phyloP scores from a whole-genome alignment of 495 filamentous ascomycete genomes.

The Neurospora sp. region DNA sequence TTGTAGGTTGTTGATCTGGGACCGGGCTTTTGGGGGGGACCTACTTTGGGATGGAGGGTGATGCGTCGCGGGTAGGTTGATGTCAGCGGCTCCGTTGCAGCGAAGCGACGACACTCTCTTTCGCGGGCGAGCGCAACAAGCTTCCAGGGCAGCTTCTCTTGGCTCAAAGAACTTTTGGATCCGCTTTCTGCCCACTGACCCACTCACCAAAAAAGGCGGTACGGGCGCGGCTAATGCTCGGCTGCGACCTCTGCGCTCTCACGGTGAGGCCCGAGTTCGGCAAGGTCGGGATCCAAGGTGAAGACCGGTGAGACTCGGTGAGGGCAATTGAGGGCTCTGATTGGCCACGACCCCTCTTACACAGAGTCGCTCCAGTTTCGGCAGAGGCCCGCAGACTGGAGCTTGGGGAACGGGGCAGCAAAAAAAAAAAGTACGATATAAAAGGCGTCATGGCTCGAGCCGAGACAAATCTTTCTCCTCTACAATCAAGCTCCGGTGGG shows the following conservation, averaged over 20 bases:
- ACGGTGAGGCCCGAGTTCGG: background rate
- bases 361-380: background rate
- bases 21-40: background rate
- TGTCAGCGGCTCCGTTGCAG: background rate
- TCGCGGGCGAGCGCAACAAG: background rate
- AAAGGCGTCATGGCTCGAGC: background rate
- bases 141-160: background rate
- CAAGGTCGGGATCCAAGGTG: background rate
- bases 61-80: background rate
- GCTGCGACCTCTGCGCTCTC: background rate
- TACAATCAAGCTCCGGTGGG: background rate
- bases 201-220: background rate
- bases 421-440: background rate
- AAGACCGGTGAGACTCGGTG: background rate
- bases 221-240: background rate
- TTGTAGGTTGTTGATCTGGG: background rate
- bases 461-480: background rate
- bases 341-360: constrained; percentile 2
- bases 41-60: background rate
- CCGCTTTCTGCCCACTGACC: background rate
- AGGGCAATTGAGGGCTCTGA: constrained; percentile 3
- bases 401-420: background rate
- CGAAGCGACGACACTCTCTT: background rate
- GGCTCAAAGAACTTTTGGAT: background rate
- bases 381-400: background rate